These are phyloP conservation scores for Teratosphaeria epicoccoides DNA, from an alignment of 2,329 filamentous ascomycete species.

Conservation along the genomic window DNA sequence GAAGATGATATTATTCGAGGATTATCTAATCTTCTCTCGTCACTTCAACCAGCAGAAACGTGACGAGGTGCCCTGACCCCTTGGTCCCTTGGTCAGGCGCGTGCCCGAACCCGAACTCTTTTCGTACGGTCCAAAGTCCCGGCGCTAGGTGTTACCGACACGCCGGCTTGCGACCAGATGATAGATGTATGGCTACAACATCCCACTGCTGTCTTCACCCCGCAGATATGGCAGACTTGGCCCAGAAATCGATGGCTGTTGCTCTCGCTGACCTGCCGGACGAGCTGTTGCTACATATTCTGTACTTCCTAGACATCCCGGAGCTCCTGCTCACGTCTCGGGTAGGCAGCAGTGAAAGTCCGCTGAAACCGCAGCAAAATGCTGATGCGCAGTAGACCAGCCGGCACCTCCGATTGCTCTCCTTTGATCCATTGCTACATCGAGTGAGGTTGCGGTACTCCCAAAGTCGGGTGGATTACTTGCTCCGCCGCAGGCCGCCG, in stretches of 20 bases:
- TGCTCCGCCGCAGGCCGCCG: conserved; percentile 47
- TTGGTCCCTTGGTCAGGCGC: too few relatives aligned
- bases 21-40: background rate
- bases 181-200: background rate
- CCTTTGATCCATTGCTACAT: conserved; percentile 56
- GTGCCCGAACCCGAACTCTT: background rate
- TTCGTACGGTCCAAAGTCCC: background rate
- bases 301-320: conserved; percentile 37
- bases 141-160: background rate
- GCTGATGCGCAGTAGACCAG: conserved; percentile 41
- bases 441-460: conserved; percentile 49
- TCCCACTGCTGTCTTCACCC: background rate
- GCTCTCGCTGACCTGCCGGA: conserved; percentile 23
- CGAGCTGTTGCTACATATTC: conserved; percentile 36
- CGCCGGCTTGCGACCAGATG: background rate
- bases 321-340: conserved; percentile 35
- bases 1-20: too few relatives aligned
- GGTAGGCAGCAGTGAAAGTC: conserved; percentile 18
- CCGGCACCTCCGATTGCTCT: conserved; percentile 51
- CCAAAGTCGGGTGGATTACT: conserved; percentile 43
- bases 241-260: background rate
- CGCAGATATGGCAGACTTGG: background rate
- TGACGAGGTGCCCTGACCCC: background rate
- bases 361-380: background rate
- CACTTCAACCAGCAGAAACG: background rate